phyloP scores from a whole-genome alignment of 257 asterid species.

The Fraxinus americana region DNA sequence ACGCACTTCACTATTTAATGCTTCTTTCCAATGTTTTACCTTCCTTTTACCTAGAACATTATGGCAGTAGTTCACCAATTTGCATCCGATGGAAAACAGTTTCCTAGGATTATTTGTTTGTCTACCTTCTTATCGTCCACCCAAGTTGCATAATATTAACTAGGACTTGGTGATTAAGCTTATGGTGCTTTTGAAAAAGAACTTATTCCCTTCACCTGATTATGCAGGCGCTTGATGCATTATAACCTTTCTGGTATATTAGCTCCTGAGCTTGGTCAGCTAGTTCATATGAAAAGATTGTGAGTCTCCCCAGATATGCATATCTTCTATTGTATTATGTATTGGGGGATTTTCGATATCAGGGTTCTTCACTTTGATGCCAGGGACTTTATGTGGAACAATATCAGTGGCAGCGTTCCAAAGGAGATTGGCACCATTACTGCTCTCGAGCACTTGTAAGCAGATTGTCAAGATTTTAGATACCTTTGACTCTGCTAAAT shows the following conservation, averaged over 20 bases:
- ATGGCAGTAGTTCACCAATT: too few species aligned
- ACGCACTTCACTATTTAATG: constrained; percentile 8
- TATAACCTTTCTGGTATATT: constrained; percentile 43
- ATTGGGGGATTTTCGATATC: neutral
- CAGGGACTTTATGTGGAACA: constrained; percentile 57
- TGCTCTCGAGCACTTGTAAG: constrained; percentile 43
- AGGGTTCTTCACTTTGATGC: neutral
- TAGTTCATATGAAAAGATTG: constrained; percentile 34
- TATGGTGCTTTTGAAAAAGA: neutral
- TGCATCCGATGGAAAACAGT: too few species aligned
- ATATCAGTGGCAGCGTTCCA: constrained; percentile 49
- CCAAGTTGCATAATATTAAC: too few species aligned
- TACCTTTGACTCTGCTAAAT: neutral
- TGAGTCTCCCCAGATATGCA: constrained; percentile 26
- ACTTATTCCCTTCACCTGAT: neutral
- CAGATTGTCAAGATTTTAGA: constrained; percentile 14
- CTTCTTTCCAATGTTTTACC: neutral
- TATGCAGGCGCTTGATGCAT: constrained; percentile 40
- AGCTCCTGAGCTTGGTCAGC: constrained; percentile 56
- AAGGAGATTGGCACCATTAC: constrained; percentile 50
- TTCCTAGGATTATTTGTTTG: too few species aligned
- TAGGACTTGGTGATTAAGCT: too few species aligned
- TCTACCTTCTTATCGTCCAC: too few species aligned
- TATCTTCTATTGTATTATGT: neutral
- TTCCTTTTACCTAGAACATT: too few species aligned